These are phyloP conservation scores for Syzygium syzygioides DNA, from an alignment of 441 rosid genomes.

Conservation along the genomic window DNA sequence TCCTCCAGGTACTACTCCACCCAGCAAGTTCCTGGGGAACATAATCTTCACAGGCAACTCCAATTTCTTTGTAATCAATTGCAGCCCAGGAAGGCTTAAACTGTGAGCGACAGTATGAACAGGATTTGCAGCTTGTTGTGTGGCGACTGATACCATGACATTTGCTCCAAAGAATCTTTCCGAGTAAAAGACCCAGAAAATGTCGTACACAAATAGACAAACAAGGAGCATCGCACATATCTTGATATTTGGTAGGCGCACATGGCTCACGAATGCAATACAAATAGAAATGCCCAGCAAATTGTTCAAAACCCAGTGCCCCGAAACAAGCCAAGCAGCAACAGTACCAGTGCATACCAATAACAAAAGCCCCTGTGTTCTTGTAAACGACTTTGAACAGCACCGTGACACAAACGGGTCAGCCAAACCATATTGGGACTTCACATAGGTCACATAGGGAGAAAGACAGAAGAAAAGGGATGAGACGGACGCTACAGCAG, in stretches of 20 bases:
- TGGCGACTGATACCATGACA: conserved; percentile 97
- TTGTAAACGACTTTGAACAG: conserved; percentile 75
- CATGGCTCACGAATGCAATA: conserved; percentile 91
- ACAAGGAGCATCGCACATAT: conserved; percentile 84
- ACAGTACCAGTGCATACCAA: conserved; percentile 48
- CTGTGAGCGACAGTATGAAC: conserved; percentile 91
- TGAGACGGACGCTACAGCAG: conserved; percentile 86
- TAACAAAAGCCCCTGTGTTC: conserved; percentile 58
- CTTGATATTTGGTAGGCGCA: conserved; percentile 91
- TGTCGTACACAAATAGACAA: conserved; percentile 88
- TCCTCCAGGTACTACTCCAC: conserved; percentile 63
- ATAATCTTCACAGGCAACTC: conserved; percentile 94
- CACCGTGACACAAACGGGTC: conserved; percentile 87
- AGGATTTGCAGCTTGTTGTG: conserved; percentile 93
- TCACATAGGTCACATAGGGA: conserved; percentile 52
- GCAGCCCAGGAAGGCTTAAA: conserved; percentile 92
- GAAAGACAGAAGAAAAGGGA: conserved; percentile 80
- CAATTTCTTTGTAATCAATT: conserved; percentile 88
- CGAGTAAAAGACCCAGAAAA: conserved; percentile 98
- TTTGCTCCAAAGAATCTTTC: conserved; percentile 97
- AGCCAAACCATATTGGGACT: conserved; percentile 60
- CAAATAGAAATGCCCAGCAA: conserved; percentile 87
- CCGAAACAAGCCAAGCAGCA: conserved; percentile 85
- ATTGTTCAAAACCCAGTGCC: conserved; percentile 94
- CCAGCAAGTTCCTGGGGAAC: conserved; percentile 77